These are phyloP conservation scores for Salix dunnii DNA, from an alignment of 345 rosid species.

Conservation along the genomic window DNA sequence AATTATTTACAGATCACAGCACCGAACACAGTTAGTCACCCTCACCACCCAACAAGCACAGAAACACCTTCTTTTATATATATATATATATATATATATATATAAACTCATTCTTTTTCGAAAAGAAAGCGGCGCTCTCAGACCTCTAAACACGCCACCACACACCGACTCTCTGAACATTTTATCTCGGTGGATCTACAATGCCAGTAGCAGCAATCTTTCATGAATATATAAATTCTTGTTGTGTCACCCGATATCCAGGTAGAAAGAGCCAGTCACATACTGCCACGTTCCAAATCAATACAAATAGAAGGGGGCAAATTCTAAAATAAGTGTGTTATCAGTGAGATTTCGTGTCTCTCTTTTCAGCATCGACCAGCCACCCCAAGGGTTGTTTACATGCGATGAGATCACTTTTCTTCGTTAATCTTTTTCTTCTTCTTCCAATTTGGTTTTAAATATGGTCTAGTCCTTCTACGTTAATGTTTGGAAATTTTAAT, in stretches of 20 bases:
- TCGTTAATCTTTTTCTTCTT: too few species aligned
- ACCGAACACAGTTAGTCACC: neutral
- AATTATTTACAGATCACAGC: neutral
- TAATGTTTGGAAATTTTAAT: too few species aligned
- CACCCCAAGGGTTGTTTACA: neutral
- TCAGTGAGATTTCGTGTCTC: neutral
- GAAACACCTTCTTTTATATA: neutral
- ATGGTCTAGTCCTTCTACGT: too few species aligned
- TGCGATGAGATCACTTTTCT: too few species aligned
- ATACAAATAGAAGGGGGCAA: neutral
- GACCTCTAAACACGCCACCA: neutral
- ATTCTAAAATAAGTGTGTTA: neutral
- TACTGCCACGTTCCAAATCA: neutral
- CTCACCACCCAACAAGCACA: neutral
- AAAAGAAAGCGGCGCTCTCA: constrained; percentile 32
- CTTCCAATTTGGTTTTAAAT: too few species aligned
- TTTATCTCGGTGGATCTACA: neutral
- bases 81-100: too few species aligned
- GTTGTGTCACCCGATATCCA: neutral
- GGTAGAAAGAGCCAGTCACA: neutral
- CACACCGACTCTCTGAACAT: neutral
- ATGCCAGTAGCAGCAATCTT: neutral
- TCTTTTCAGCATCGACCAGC: neutral
- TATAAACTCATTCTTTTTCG: neutral
- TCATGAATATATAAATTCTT: neutral